phyloP scores from a whole-genome alignment of 805 yeast genomes.

The Grigorovia jiainica region DNA sequence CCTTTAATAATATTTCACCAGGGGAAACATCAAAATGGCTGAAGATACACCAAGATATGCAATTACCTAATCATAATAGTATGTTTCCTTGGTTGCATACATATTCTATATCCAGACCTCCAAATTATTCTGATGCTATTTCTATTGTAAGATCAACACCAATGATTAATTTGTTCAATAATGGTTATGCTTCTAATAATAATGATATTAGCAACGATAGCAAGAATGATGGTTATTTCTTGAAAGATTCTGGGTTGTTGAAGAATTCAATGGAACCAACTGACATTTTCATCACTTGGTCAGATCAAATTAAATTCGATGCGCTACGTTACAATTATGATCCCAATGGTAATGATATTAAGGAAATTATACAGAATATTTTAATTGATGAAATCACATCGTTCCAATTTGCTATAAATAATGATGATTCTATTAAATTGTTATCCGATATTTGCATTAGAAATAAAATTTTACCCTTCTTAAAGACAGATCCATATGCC shows the following conservation, averaged over 20 bases:
- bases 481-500: constrained; percentile 31
- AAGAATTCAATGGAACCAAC: constrained; percentile 45
- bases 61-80: constrained; percentile 50
- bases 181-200: constrained; percentile 5
- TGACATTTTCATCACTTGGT: constrained; percentile 46
- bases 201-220: background rate
- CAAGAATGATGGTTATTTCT: constrained; percentile 5
- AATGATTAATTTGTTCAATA: constrained; percentile 5
- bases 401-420: background rate
- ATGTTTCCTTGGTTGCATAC: constrained; percentile 94
- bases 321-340: background rate
- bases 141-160: constrained; percentile 26
- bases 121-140: constrained; percentile 39
- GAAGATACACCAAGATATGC: constrained; percentile 3
- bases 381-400: background rate
- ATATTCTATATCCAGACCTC: constrained; percentile 44
- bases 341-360: background rate
- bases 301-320: constrained; percentile 31
- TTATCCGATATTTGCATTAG: constrained; percentile 15
- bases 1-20: background rate
- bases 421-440: constrained; percentile 9
- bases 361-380: background rate
- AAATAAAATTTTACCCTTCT: constrained; percentile 32
- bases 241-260: constrained; percentile 34
- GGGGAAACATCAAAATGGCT: background rate